Evolutionary conservation across 805 yeast genomes (phyloP), one percentile per base, ranked within the genome.

Genomic region (Yarrowia sp.): DNA sequence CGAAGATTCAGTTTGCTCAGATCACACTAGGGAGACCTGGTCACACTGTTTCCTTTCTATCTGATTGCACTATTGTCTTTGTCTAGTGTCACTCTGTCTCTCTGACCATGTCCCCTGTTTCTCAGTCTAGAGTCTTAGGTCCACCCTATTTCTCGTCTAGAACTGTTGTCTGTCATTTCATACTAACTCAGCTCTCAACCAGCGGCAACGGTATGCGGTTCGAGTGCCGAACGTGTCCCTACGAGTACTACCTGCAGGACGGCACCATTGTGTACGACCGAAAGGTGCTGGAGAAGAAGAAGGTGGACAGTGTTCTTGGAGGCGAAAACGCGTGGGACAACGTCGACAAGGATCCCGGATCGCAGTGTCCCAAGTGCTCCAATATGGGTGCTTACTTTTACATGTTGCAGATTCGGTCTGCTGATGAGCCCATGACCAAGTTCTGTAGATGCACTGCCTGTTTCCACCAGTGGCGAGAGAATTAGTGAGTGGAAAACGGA

Each of bases 341-440:
- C 73, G 99, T 95, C 28, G 99, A 95, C 74, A 98, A 95, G 74
- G 54, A 43, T 19, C 95, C 98, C 0, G 80, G 86, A 1, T 90
- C 93, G 0, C 96, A 93, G 74, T 93, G 99, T 80, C 97, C 98
- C 3, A 81, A 85, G 48, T 95, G 99, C 79, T 96, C 90, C 43
- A 87, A 88, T 68, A 89, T 85, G 69, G 90, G 91, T 76, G 99
- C 99, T 0, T 95, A 95, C 77, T 95, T 90, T 81, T 95, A 92
- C 82, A 98, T 95, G 78, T 80, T 95, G 66, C 99, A 95, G 76
- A 95, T 95, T 72, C 83, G 99, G 77, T 89, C 96, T 67, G 99
- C 99, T 1, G 99, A 95, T 82, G 99, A 95, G 79, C 99, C 99
- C 24, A 95, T 95, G 98, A 95, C 99, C 0, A 93, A 98, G 1